Conservation (phyloP, 345 rosid genomes). For the Aquilaria malaccensis region DNA sequence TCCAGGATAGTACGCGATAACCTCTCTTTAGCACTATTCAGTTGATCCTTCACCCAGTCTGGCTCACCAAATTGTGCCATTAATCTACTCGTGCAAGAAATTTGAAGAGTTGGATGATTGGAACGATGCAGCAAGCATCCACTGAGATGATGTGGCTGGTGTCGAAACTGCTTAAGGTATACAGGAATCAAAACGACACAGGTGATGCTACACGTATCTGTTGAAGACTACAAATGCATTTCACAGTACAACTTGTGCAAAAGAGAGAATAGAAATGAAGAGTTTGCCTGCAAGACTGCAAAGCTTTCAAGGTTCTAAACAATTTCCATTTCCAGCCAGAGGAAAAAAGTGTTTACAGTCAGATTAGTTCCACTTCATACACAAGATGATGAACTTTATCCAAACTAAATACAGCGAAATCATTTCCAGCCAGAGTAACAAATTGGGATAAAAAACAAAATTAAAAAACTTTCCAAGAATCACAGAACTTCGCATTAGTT, state of each 20-base stretch:
- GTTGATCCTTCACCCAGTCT: slow-evolving; percentile 19
- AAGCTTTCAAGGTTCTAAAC: neutral
- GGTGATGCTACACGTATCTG: too few relatives aligned
- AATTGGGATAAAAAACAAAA: too few relatives aligned
- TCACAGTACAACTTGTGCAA: too few relatives aligned
- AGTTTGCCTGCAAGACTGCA: neutral
- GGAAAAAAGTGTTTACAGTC: too few relatives aligned
- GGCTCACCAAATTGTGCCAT: slow-evolving; percentile 29
- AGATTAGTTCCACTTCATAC: too few relatives aligned
- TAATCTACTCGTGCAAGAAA: slow-evolving; percentile 13
- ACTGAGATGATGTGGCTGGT: slow-evolving; percentile 11
- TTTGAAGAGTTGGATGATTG: slow-evolving; percentile 2
- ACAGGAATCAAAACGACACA: neutral
- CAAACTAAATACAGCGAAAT: too few relatives aligned
- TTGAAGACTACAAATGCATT: too few relatives aligned
- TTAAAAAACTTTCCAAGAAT: neutral
- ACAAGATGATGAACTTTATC: too few relatives aligned
- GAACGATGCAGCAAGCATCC: slow-evolving; percentile 4
- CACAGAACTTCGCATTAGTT: neutral
- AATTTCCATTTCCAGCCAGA: too few relatives aligned
- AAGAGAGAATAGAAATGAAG: too few relatives aligned
- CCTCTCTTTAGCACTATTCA: slow-evolving; percentile 19
- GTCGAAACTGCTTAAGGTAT: slow-evolving; percentile 23
- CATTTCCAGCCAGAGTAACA: too few relatives aligned
- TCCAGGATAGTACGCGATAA: slow-evolving; percentile 25